Conservation (phyloP, 495 filamentous ascomycete genomes). For the Parathielavia appendiculata region DNA sequence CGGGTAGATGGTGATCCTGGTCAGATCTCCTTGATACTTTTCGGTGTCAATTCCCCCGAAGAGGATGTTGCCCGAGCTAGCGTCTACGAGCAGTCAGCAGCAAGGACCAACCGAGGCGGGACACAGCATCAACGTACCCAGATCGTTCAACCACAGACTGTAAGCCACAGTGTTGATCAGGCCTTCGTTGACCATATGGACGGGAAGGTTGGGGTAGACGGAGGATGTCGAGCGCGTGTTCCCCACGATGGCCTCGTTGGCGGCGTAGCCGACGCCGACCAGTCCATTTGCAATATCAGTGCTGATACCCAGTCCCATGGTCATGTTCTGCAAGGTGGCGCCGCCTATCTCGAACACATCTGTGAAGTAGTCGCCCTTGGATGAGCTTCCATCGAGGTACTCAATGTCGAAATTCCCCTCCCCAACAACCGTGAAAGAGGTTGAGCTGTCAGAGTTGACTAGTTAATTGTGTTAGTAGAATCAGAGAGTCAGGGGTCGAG, state of each 20-base stretch:
- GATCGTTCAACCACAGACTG: slow-evolving; percentile 83
- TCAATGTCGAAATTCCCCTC: slow-evolving; percentile 71
- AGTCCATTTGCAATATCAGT: slow-evolving; percentile 73
- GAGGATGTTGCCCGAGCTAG: slow-evolving; percentile 48
- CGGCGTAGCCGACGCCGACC: slow-evolving; percentile 78
- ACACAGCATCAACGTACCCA: slow-evolving; percentile 37
- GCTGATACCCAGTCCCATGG: slow-evolving; percentile 75
- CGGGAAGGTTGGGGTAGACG: slow-evolving; percentile 73
- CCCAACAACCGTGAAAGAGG: slow-evolving; percentile 61
- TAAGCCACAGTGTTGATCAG: slow-evolving; percentile 79
- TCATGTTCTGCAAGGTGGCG: slow-evolving; percentile 58
- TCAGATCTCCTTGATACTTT: slow-evolving; percentile 72
- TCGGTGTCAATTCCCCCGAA: slow-evolving; percentile 90
- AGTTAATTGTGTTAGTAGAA: slow-evolving; percentile 27
- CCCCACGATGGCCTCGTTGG: slow-evolving; percentile 69
- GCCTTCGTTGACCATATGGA: slow-evolving; percentile 65
- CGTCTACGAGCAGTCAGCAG: slow-evolving; percentile 21
- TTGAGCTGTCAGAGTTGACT: slow-evolving; percentile 60
- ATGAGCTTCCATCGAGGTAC: slow-evolving; percentile 77
- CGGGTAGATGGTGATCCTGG: slow-evolving; percentile 57
- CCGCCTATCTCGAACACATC: slow-evolving; percentile 73
- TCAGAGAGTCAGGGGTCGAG: background rate
- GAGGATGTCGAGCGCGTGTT: slow-evolving; percentile 30
- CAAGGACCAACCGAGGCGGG: background rate
- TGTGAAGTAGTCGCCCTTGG: slow-evolving; percentile 73